A percentile compares a stretch with the other conserved stretches of the same genome.
Evolutionary conservation across 2,329 filamentous ascomycete species (phyloP).

Genomic region (Penicillium sp.): DNA sequence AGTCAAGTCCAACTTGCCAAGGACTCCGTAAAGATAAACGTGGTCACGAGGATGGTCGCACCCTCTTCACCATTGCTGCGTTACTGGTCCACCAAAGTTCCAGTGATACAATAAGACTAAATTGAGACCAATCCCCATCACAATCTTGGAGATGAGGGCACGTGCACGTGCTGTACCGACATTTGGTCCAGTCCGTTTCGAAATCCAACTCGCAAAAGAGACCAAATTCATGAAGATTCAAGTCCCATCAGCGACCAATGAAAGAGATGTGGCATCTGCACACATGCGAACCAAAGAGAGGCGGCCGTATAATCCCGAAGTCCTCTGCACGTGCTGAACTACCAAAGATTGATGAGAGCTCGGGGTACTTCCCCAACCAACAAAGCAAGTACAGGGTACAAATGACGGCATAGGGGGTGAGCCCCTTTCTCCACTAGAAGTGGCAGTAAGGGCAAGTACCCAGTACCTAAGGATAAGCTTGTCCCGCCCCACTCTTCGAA

Average conservation of each 20-base stretch:
- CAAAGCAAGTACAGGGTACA: background rate
- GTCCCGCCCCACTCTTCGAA: constrained; percentile 13
- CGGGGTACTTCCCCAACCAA: background rate
- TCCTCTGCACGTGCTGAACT: constrained; percentile 25
- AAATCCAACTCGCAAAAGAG: background rate
- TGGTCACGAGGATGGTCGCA: no score
- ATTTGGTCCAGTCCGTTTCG: background rate
- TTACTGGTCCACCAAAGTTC: no score
- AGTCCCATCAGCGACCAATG: background rate
- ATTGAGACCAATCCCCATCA: background rate
- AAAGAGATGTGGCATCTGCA: background rate
- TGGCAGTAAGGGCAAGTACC: background rate
- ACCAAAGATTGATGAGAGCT: constrained; percentile 5
- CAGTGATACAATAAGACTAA: no score
- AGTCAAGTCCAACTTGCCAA: no score
- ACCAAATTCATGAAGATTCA: background rate
- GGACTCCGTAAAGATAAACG: no score
- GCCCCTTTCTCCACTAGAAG: background rate
- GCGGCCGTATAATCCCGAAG: background rate
- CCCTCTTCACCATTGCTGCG: no score
- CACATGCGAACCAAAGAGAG: background rate
- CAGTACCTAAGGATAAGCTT: constrained; percentile 23
- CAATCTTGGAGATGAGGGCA: background rate
- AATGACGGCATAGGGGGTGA: background rate
- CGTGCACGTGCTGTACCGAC: background rate